A percentile compares a stretch with the other conserved stretches of the same genome.
Evolutionary conservation across 2,329 filamentous ascomycete species (phyloP).

Genomic region (Trichophyton simii): DNA sequence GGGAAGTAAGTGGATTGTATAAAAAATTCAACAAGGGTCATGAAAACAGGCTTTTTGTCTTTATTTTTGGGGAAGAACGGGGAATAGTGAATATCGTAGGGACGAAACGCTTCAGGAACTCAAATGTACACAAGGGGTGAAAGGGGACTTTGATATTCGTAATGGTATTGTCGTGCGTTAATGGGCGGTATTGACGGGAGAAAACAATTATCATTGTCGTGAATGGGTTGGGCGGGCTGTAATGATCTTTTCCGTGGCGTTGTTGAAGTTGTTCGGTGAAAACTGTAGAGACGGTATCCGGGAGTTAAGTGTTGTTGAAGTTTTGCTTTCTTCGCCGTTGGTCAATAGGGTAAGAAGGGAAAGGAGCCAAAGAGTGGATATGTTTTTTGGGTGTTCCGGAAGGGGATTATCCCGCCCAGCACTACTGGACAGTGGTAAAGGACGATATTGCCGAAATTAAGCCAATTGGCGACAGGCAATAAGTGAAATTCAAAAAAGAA

Average conservation of each 20-base stretch:
- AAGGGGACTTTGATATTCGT: not conserved
- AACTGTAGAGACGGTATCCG: not conserved
- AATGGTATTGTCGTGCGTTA: not conserved
- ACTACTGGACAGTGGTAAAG: not conserved
- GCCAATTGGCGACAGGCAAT: not conserved
- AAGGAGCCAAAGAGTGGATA: not conserved
- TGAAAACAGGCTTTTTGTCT: slow-evolving; percentile 2
- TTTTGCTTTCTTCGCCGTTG: not conserved
- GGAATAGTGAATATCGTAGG: not conserved
- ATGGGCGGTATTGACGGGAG: not conserved
- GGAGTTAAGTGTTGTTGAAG: not conserved
- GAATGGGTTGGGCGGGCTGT: not conserved
- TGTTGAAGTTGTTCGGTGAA: not conserved
- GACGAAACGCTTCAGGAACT: not conserved
- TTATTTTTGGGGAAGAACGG: not conserved
- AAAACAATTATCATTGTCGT: not conserved
- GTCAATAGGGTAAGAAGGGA: not conserved
- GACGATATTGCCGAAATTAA: not conserved
- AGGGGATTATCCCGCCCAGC: not conserved
- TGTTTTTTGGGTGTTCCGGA: not conserved
- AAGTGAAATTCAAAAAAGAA: not conserved
- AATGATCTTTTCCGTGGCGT: not conserved
- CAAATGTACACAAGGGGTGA: not conserved
- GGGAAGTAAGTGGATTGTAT: not conserved
- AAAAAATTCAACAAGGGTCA: not conserved